A percentile compares a stretch with the other conserved stretches of the same genome.
phyloP scores from a whole-genome alignment of 768 basidiomycete genomes.

The Suillus discolor region DNA sequence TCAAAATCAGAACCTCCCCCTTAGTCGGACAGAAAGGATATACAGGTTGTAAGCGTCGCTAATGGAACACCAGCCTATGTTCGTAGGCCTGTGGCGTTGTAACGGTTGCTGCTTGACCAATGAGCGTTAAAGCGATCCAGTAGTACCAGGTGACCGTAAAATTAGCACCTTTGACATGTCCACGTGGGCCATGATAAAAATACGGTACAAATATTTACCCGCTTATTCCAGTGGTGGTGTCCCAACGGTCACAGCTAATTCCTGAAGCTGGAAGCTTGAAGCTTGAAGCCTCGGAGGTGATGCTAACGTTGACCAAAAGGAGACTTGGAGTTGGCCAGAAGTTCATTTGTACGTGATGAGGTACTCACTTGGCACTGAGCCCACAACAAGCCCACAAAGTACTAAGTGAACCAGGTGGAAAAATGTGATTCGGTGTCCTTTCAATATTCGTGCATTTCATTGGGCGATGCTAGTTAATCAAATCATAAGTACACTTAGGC shows the following conservation, averaged over 20 bases:
- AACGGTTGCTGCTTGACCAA: neutral
- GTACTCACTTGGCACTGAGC: neutral
- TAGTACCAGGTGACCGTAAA: neutral
- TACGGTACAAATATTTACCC: too few relatives aligned
- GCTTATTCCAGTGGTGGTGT: neutral
- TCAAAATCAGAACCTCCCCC: slow-evolving; percentile 7
- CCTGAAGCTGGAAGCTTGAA: neutral
- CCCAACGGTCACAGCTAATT: neutral
- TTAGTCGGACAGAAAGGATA: slow-evolving; percentile 16
- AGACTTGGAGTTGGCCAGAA: neutral
- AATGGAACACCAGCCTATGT: slow-evolving; percentile 44
- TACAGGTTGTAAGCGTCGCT: slow-evolving; percentile 47
- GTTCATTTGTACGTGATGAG: neutral
- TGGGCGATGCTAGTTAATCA: neutral
- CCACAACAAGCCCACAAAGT: neutral
- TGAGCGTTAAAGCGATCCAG: slow-evolving; percentile 12
- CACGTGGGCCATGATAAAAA: neutral
- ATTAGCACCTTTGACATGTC: neutral
- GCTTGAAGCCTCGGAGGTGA: neutral
- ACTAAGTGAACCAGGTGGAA: neutral
- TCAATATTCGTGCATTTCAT: neutral
- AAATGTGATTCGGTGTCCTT: neutral
- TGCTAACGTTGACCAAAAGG: neutral
- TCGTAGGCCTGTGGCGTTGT: slow-evolving; percentile 38
- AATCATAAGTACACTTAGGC: neutral